Evolutionary conservation across 495 filamentous ascomycete species (phyloP).

Genomic region (Elasticomyces elasticus): DNA sequence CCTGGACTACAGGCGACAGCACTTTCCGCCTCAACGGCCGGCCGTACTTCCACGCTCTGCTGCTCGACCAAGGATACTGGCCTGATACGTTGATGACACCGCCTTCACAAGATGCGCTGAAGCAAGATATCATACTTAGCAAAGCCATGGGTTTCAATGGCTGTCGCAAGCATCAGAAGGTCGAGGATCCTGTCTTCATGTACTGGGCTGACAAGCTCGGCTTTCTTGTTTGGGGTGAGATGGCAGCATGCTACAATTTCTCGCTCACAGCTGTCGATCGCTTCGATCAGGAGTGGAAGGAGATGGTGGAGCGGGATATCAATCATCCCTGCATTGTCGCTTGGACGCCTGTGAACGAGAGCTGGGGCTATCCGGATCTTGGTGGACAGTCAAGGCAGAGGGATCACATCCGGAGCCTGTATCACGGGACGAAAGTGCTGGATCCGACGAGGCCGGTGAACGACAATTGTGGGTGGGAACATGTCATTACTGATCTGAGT

Average conservation of each 20-base stretch:
- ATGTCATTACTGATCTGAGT: conserved; percentile 47
- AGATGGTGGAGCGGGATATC: conserved; percentile 47
- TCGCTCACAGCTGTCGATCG: conserved; percentile 42
- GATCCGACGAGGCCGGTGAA: conserved; percentile 51
- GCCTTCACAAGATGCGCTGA: conserved; percentile 14
- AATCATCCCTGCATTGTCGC: conserved; percentile 52
- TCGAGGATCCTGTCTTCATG: conserved; percentile 30
- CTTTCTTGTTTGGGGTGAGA: conserved; percentile 31
- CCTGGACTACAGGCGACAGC: conserved; percentile 20
- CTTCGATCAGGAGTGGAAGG: conserved; percentile 47
- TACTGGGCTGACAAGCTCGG: conserved; percentile 30
- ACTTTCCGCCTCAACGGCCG: conserved; percentile 20
- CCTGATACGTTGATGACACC: conserved; percentile 24
- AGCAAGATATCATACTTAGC: conserved; percentile 18
- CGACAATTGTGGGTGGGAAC: conserved; percentile 58
- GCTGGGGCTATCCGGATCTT: conserved; percentile 48
- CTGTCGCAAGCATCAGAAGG: conserved; percentile 28
- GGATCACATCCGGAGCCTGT: conserved; percentile 48
- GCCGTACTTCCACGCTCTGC: conserved; percentile 24
- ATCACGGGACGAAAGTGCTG: conserved; percentile 48
- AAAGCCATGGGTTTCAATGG: conserved; percentile 27
- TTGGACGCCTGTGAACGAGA: conserved; percentile 55
- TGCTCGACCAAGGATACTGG: conserved; percentile 28
- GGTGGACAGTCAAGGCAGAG: conserved; percentile 44
- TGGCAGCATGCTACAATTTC: conserved; percentile 37